Base-by-base conservation (phyloP, 768 basidiomycete species). In the Phylloporus sp. region DNA sequence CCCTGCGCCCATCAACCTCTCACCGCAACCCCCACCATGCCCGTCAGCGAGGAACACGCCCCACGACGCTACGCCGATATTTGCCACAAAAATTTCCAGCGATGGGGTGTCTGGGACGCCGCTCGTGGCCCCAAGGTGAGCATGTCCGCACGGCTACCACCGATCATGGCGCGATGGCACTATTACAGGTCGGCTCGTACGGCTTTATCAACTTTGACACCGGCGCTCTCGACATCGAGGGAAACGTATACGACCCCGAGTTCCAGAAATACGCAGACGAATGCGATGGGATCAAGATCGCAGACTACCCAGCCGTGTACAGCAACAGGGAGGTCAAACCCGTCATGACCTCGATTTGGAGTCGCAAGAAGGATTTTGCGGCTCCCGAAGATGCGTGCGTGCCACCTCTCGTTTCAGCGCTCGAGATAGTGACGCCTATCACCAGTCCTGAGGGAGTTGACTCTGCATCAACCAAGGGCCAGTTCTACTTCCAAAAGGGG, bases 111-210 rank as follows among this genome's bases (percentile, higher is more conserved):
- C 18, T 53, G 51, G 51, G 54, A 56, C 11, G 28, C 51, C 15
- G n/a, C 44, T 15, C 42, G 26, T 18, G 35, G 34, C 7, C 50
- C 50, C n/a, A 52, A 52, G 50, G 50, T 45, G 9, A 27, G 50
- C 44, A n/a, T 7, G 35, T 16, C 23, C 12, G n/a, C 5, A 15
- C 39, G 23, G 11, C 12, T 6, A 6, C 35, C 46, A 20, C 16
- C 16, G 35, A 35, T 38, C n/a, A 4, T 15, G 46, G 36, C 15
- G 11, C n/a, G 35, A 47, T 36, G n/a, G 3, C 39, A 11, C 31
- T 1, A 12, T 35, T 24, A 15, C 35, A 57, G 65, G 61, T 68
- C 4, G 67, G 67, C 20, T 67, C 69, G 52, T 70, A 70, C 38
- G 65, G 66, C 13, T 59, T 47, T 6, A 47, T 70, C 45, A 57